Conservation (phyloP, 2,329 filamentous ascomycete genomes). For the Penicillium sp. region DNA sequence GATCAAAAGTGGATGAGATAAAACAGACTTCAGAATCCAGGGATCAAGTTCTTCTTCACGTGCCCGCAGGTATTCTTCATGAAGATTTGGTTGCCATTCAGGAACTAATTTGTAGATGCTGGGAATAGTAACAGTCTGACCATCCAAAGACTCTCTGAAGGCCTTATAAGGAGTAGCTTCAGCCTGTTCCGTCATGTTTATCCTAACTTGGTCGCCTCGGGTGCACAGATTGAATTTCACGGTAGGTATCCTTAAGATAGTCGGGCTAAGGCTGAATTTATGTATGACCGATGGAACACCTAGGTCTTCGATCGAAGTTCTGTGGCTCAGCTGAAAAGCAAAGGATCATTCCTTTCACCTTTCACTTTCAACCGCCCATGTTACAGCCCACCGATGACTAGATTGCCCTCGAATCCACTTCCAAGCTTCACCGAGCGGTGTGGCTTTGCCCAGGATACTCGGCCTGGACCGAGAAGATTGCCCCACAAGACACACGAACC, state of each 20-base stretch:
- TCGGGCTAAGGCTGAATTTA: background rate
- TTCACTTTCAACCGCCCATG: background rate
- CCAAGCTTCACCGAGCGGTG: too few species aligned
- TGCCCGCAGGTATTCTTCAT: background rate
- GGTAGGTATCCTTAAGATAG: background rate
- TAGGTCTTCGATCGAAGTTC: background rate
- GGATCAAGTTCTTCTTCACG: slow-evolving; percentile 3
- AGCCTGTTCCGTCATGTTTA: background rate
- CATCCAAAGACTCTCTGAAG: background rate
- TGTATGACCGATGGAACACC: background rate
- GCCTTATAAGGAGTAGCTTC: background rate
- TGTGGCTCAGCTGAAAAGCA: background rate
- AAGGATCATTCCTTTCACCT: background rate
- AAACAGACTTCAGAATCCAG: background rate
- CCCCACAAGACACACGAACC: too few species aligned
- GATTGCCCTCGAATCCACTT: too few species aligned
- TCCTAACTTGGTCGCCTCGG: background rate
- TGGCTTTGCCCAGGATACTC: too few species aligned
- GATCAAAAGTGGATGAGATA: too few species aligned
- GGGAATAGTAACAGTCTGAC: slow-evolving; percentile 3
- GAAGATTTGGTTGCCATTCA: slow-evolving; percentile 1
- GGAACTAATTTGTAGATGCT: slow-evolving; percentile 6
- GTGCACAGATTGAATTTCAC: background rate
- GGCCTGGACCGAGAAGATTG: too few species aligned
- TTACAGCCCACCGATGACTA: background rate